Conservation (phyloP, 352 stramenopile genomes). For the Peronospora belbahrii region DNA sequence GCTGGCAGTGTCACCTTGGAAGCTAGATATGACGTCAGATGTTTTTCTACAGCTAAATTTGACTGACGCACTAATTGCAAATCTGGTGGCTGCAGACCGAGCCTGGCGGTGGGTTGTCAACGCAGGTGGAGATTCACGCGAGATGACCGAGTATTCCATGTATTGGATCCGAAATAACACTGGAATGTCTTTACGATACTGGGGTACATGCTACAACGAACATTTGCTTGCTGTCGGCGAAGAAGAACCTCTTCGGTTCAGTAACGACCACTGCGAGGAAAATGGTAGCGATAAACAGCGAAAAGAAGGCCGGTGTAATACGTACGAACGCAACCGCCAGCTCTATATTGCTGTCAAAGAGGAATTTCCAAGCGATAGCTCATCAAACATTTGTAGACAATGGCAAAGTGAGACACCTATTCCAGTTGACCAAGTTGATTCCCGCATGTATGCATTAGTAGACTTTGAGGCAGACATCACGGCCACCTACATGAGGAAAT, state of each 20-base stretch:
- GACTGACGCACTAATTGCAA: slow-evolving; percentile 76
- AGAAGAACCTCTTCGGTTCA: slow-evolving; percentile 65
- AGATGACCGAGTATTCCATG: slow-evolving; percentile 77
- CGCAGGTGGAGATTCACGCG: slow-evolving; percentile 52
- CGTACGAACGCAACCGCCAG: slow-evolving; percentile 29
- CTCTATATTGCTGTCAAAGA: slow-evolving; percentile 73
- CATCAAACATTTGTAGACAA: slow-evolving; percentile 27
- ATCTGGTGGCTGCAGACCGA: slow-evolving; percentile 64
- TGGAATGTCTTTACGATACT: slow-evolving; percentile 69
- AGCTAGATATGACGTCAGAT: slow-evolving; percentile 51
- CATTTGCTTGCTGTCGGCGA: slow-evolving; percentile 40
- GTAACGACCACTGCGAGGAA: slow-evolving; percentile 7
- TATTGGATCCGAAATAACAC: slow-evolving; percentile 86
- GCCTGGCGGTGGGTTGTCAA: slow-evolving; percentile 74
- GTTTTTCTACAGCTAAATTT: slow-evolving; percentile 70
- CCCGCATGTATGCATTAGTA: slow-evolving; percentile 71
- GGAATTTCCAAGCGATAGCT: slow-evolving; percentile 22
- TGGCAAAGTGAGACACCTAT: slow-evolving; percentile 77
- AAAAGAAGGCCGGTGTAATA: slow-evolving; percentile 14
- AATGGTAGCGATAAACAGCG: slow-evolving; percentile 5
- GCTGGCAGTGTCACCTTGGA: slow-evolving; percentile 27
- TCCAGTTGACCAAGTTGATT: slow-evolving; percentile 77
- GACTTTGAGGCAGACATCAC: slow-evolving; percentile 47
- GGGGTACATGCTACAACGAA: slow-evolving; percentile 47
- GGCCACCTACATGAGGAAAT: slow-evolving; percentile 50